Conservation (phyloP, 495 filamentous ascomycete species). For the Xylaria telfairii region DNA sequence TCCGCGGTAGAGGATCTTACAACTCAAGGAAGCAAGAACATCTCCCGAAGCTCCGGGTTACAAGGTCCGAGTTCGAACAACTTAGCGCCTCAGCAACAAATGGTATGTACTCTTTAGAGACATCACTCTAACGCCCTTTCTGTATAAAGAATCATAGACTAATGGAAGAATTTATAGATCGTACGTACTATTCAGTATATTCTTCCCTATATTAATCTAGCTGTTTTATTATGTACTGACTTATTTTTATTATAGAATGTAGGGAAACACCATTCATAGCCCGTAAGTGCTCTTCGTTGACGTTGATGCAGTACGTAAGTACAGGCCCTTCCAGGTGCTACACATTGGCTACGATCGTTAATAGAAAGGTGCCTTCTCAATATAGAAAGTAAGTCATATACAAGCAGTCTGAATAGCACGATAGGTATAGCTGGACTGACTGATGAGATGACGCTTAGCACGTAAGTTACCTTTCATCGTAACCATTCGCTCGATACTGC, state of each 20-base stretch:
- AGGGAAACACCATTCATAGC: too few species aligned
- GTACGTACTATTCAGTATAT: too few species aligned
- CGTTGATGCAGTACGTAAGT: too few species aligned
- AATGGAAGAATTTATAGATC: too few species aligned
- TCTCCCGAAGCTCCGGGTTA: neutral
- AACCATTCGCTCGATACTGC: neutral
- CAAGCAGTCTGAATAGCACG: neutral
- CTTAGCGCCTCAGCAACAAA: neutral
- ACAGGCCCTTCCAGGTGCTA: too few species aligned
- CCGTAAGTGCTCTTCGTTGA: too few species aligned
- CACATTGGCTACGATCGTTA: neutral
- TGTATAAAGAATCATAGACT: too few species aligned
- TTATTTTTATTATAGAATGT: too few species aligned
- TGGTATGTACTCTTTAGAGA: neutral
- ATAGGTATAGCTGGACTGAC: neutral
- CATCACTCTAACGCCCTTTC: neutral
- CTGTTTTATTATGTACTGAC: too few species aligned
- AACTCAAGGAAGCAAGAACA: slow-evolving; percentile 1
- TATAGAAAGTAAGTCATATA: slow-evolving; percentile 1
- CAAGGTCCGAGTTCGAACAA: neutral
- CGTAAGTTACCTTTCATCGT: neutral
- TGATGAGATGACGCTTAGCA: neutral
- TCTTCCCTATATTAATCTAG: too few species aligned
- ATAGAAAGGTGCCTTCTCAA: neutral
- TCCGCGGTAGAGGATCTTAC: neutral